phyloP scores from a whole-genome alignment of 371 early-diverging fungal species.

The Blakeslea trispora region DNA sequence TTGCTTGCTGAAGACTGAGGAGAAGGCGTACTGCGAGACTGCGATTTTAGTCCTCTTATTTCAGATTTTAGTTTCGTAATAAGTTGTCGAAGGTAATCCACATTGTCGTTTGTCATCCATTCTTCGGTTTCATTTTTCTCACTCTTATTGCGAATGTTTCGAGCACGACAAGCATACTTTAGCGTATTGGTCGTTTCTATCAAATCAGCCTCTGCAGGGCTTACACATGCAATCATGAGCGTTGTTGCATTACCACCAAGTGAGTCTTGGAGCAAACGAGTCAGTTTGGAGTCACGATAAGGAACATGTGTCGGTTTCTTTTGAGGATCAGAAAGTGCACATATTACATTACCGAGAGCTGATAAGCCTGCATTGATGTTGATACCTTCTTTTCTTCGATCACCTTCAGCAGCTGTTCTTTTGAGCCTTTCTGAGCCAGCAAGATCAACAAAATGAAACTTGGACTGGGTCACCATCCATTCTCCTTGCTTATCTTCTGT shows the following conservation, averaged over 20 bases:
- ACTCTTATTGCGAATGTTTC: conserved; percentile 83
- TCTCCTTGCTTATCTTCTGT: conserved; percentile 37
- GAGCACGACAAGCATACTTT: conserved; percentile 88
- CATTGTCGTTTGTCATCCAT: conserved; percentile 61
- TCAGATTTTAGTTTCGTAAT: conserved; percentile 61
- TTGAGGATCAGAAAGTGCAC: conserved; percentile 84
- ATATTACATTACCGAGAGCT: conserved; percentile 99
- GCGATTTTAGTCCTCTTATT: conserved; percentile 45
- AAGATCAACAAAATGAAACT: conserved; percentile 98
- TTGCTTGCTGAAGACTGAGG: conserved; percentile 11
- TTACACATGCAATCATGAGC: conserved; percentile 93
- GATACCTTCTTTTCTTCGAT: conserved; percentile 96
- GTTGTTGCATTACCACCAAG: conserved; percentile 93
- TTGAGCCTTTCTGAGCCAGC: conserved; percentile 99
- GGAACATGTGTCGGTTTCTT: conserved; percentile 77
- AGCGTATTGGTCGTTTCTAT: conserved; percentile 93
- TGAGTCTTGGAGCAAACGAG: conserved; percentile 94
- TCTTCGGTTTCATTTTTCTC: conserved; percentile 72
- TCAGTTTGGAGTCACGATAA: conserved; percentile 98
- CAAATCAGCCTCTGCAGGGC: conserved; percentile 77
- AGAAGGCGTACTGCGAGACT: conserved; percentile 18
- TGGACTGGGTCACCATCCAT: conserved; percentile 65
- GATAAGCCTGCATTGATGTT: conserved; percentile 97
- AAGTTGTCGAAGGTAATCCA: conserved; percentile 57
- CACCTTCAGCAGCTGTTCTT: conserved; percentile 92